Base-by-base conservation (phyloP, 2,329 filamentous ascomycete species). In the Fusarium newnesense region DNA sequence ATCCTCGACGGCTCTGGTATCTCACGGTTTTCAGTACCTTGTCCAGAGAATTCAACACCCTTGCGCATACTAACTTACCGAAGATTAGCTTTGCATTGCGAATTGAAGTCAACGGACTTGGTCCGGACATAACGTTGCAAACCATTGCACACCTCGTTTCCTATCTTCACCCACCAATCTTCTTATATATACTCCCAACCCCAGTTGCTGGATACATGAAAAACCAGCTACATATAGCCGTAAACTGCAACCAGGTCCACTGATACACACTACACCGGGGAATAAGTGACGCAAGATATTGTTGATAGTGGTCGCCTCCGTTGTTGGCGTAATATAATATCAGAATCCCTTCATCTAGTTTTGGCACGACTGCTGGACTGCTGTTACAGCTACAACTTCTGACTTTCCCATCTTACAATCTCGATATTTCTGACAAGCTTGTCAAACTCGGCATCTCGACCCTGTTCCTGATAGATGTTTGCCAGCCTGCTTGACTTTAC, bases 261-360 rank as follows among this genome's bases (percentile, higher is more conserved):
- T 4, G 44, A 30, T 19, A 36, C 16, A 58, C 30, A 34, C 50
- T 30, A 42, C 36, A 56, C 30, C 54, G 56, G 43, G 58, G 56
- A 61, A 37, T 34, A 30, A 60, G 67, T 73, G 71, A 73, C 71
- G 71, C 60, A 72, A 62, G 32, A 18, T 4, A 34, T 49, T 39
- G 36, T 52, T 61, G 26, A 26, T 24, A 26, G 50, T 64, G 49
- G 49, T 32, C 32, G 42, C 54, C 47, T 61, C 12, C 26, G n/a
- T 46, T 16, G 44, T 49, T 68, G 50, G 40, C 10, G 9, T 67
- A 16, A 37, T 69, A 70, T 63, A 67, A 28, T 19, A 34, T 39
- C 12, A 9, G 4, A 68, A 53, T 58, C 39, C 30, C 36, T 69
- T 64, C 34, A 63, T 24, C 36, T 47, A 26, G 28, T 5, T n/a